phyloP scores from a whole-genome alignment of 129 eudicot genomes.

The Gnaphalium uliginosum region DNA sequence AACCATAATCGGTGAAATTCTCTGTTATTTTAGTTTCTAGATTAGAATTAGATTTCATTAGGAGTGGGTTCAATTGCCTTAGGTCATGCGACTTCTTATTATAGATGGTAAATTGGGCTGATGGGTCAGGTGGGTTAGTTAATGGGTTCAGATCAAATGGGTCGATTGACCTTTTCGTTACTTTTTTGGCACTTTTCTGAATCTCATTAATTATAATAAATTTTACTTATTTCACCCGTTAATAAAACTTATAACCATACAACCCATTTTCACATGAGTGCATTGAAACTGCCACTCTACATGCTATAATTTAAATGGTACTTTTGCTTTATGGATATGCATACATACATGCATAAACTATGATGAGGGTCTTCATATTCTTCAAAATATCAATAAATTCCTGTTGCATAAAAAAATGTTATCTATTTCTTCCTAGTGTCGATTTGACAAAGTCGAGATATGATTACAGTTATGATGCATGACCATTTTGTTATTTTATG shows the following conservation, averaged over 20 bases:
- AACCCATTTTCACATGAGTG: background rate
- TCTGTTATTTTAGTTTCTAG: too few relatives aligned
- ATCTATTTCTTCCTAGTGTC: slow-evolving; percentile 14
- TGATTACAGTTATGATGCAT: slow-evolving; percentile 14
- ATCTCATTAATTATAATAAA: too few relatives aligned
- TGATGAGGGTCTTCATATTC: slow-evolving; percentile 11
- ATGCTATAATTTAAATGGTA: background rate
- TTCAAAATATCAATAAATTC: background rate
- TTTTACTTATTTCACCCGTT: too few relatives aligned
- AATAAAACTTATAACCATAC: background rate
- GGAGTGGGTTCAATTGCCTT: too few relatives aligned
- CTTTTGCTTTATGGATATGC: slow-evolving; percentile 1
- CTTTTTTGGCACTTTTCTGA: too few relatives aligned
- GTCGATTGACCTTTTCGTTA: too few relatives aligned
- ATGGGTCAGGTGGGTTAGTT: too few relatives aligned
- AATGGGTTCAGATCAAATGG: too few relatives aligned
- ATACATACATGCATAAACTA: background rate
- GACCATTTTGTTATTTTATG: slow-evolving; percentile 29
- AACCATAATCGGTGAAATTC: too few relatives aligned
- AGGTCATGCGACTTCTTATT: too few relatives aligned
- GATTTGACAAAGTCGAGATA: slow-evolving; percentile 32
- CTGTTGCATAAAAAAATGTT: slow-evolving; percentile 11
- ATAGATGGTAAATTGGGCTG: too few relatives aligned
- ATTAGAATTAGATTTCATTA: too few relatives aligned
- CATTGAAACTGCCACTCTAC: background rate